Evolutionary conservation across 208 protist genomes (phyloP), one percentile per base, ranked within the genome.

Genomic region (Acanthamoeba quina): DNA sequence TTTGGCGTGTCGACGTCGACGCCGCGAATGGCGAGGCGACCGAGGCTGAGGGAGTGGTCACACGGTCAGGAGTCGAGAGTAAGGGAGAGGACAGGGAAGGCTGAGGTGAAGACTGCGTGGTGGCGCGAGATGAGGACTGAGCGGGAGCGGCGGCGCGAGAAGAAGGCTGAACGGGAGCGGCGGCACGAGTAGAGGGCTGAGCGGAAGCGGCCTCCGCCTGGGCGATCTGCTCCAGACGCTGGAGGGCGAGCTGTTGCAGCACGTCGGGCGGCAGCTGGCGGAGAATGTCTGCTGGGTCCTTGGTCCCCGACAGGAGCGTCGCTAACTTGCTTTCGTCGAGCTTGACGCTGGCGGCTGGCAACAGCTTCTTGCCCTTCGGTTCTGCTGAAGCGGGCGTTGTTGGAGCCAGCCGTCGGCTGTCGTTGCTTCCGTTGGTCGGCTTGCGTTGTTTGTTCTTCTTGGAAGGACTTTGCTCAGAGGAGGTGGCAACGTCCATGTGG

Each of bases 241-340:
- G 34, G 68, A 76, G 68, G n/a, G 68, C 68, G 68, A 76, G 68
- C 68, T 76, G 68, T 44, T 41, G 68, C 34, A 76, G n/a, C 37
- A 76, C 34, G 37, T 76, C 37, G 29, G 68, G 37, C 9, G 68
- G 31, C 5, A 76, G 68, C n/a, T 76, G 68, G 13, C 68, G 68
- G 15, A 76, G 68, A 3, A 47, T 47, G 6, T 76, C 68, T 76
- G 68, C 68, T 49, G 68, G 68, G 37, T 76, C 68, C 58, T 64
- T 19, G 21, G 21, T 64, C 7, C 58, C 24, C 15, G 58, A 17
- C 21, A 64, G 13, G 19, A 47, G 7, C 68, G 21, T 47, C 19
- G 34, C n/a, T 31, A 76, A 24, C 5, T 11, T 76, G 68, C 31
- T 5, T 24, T 44, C 29, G 26, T 24, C 34, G 5, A 76, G 5